Conservation (phyloP, 169 alveolate genomes). For the Amoebophrya sp. region DNA sequence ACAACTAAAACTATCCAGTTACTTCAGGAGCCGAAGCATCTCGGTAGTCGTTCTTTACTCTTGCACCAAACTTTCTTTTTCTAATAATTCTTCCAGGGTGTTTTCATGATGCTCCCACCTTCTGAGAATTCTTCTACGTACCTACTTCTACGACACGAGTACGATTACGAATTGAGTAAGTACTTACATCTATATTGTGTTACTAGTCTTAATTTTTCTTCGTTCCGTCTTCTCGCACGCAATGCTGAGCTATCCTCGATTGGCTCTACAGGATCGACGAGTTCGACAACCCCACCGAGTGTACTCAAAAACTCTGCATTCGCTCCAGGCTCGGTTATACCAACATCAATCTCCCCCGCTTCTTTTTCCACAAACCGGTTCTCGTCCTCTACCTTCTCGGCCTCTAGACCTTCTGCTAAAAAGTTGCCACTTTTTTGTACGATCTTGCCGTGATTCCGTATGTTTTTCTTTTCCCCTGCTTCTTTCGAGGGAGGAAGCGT, state of each 20-base stretch:
- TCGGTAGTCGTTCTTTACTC: background rate
- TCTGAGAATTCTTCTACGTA: too few relatives aligned
- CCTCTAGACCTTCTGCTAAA: background rate
- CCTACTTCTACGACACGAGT: too few relatives aligned
- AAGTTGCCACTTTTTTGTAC: background rate
- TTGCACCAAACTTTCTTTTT: background rate
- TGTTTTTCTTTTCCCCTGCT: background rate
- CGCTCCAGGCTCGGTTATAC: too few relatives aligned
- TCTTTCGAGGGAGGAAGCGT: background rate
- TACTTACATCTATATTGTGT: too few relatives aligned
- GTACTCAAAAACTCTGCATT: too few relatives aligned
- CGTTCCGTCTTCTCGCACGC: too few relatives aligned
- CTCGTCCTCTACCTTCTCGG: background rate
- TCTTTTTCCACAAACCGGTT: background rate
- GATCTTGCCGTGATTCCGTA: background rate
- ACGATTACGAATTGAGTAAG: too few relatives aligned
- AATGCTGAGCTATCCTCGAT: too few relatives aligned
- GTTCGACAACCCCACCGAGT: too few relatives aligned
- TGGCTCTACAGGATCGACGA: too few relatives aligned
- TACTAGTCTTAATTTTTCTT: too few relatives aligned
- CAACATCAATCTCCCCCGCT: too few relatives aligned
- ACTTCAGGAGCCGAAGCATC: background rate
- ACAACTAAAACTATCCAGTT: background rate
- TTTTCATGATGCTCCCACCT: background rate
- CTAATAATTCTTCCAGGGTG: background rate